phyloP scores from a whole-genome alignment of 257 asterid species.

The Ilex asprella region DNA sequence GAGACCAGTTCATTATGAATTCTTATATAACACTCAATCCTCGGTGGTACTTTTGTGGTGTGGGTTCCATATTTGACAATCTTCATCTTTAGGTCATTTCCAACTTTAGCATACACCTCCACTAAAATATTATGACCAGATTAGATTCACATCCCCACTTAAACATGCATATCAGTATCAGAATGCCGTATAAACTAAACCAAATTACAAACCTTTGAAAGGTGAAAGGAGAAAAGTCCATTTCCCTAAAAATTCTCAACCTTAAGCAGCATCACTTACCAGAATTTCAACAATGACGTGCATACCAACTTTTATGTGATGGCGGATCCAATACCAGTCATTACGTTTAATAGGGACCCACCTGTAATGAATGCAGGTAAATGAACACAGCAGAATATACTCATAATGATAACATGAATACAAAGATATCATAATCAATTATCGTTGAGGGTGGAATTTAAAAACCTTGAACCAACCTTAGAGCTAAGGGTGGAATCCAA shows the following conservation, averaged over 20 bases:
- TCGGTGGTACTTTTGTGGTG: no score
- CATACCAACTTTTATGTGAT: conserved; percentile 97
- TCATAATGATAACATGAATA: neutral
- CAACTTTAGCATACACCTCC: no score
- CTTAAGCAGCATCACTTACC: conserved; percentile 43
- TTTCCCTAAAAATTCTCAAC: neutral
- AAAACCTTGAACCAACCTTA: neutral
- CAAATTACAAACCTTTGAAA: neutral
- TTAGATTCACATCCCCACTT: no score
- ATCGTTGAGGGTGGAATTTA: neutral
- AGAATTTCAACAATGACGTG: conserved; percentile 71
- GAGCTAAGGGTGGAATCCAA: no score
- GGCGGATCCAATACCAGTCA: conserved; percentile 99
- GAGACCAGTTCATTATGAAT: no score
- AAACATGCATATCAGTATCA: no score
- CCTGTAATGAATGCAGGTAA: conserved; percentile 39
- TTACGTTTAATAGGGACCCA: conserved; percentile 94
- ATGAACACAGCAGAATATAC: conserved; percentile 4
- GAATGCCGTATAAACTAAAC: no score
- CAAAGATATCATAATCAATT: neutral
- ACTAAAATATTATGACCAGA: no score
- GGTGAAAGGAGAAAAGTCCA: conserved; percentile 10
- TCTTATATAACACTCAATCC: no score
- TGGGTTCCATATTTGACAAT: no score
- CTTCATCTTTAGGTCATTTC: no score